Evolutionary conservation across 2,329 filamentous ascomycete species (phyloP).

Genomic region (Pleoardoris graminearum): DNA sequence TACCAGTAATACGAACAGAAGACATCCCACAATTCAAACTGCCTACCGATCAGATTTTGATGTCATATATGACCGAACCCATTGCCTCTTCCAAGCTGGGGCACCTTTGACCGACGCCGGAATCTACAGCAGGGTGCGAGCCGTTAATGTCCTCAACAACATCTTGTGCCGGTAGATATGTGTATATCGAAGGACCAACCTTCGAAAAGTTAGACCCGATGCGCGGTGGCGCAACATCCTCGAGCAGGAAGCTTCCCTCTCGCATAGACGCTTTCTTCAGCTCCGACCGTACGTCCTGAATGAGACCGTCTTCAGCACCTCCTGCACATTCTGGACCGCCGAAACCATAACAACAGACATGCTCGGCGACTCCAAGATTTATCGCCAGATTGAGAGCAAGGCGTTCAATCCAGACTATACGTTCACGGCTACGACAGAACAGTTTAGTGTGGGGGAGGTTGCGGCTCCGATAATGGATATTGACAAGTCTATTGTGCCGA

Average conservation of each 20-base stretch:
- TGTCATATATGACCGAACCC: too few species aligned
- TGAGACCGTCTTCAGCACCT: conserved; percentile 54
- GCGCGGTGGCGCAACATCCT: conserved; percentile 49
- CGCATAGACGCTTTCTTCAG: conserved; percentile 57
- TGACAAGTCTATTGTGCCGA: conserved; percentile 41
- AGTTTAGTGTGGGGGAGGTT: conserved; percentile 57
- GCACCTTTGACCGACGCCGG: too few species aligned
- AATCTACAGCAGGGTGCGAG: too few species aligned
- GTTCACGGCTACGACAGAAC: conserved; percentile 49
- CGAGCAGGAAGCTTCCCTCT: conserved; percentile 56
- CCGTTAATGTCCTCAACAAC: too few species aligned
- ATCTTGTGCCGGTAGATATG: too few species aligned
- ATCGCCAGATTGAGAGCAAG: conserved; percentile 50
- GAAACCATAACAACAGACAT: conserved; percentile 38
- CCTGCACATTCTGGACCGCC: conserved; percentile 52
- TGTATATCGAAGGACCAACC: too few species aligned
- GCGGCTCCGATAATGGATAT: conserved; percentile 55
- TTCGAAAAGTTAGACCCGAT: too few species aligned
- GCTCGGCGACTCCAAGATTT: conserved; percentile 52
- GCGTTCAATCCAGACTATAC: conserved; percentile 55
- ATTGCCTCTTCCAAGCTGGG: too few species aligned
- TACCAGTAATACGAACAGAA: too few species aligned
- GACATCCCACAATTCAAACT: too few species aligned
- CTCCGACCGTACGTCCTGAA: conserved; percentile 59
- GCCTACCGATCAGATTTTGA: too few species aligned